Evolutionary conservation across 2,329 filamentous ascomycete genomes (phyloP).

Genomic region (Leptographium galeiforme): DNA sequence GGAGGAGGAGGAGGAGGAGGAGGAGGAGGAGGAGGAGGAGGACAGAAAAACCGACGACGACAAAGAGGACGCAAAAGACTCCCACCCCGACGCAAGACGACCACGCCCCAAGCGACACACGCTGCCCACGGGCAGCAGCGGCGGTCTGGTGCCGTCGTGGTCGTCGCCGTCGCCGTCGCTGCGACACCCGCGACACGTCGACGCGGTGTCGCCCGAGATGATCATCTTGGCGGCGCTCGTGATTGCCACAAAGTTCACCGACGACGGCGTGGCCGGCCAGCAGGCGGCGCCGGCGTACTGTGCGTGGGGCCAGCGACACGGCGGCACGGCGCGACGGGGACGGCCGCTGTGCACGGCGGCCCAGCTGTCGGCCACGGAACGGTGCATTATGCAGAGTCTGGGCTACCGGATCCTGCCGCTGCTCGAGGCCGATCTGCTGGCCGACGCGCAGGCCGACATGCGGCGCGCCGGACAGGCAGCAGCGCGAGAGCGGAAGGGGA

Average conservation of each 20-base stretch:
- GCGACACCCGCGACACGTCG: conserved; percentile 33
- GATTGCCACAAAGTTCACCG: conserved; percentile 52
- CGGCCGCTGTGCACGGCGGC: conserved; percentile 39
- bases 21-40: background rate
- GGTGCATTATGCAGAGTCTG: conserved; percentile 50
- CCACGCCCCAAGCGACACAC: conserved; percentile 31
- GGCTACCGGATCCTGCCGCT: conserved; percentile 50
- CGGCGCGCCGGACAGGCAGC: conserved; percentile 34
- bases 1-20: no score
- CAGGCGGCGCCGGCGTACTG: conserved; percentile 40
- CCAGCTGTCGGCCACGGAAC: conserved; percentile 51
- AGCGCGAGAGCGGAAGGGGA: conserved; percentile 1
- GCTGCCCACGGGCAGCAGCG: conserved; percentile 16
- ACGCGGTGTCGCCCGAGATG: conserved; percentile 47
- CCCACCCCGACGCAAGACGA: background rate
- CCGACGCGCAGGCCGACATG: conserved; percentile 50
- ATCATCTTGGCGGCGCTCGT: conserved; percentile 49
- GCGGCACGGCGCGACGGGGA: background rate
- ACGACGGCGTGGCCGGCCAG: conserved; percentile 45
- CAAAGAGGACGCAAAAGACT: background rate
- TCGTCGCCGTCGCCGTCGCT: conserved; percentile 13
- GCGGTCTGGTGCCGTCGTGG: conserved; percentile 12
- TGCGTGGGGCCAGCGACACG: conserved; percentile 30
- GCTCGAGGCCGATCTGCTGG: conserved; percentile 40
- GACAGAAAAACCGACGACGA: background rate